Evolutionary conservation across 2,329 filamentous ascomycete genomes (phyloP).

Genomic region (Arthrobotrys conoides): DNA sequence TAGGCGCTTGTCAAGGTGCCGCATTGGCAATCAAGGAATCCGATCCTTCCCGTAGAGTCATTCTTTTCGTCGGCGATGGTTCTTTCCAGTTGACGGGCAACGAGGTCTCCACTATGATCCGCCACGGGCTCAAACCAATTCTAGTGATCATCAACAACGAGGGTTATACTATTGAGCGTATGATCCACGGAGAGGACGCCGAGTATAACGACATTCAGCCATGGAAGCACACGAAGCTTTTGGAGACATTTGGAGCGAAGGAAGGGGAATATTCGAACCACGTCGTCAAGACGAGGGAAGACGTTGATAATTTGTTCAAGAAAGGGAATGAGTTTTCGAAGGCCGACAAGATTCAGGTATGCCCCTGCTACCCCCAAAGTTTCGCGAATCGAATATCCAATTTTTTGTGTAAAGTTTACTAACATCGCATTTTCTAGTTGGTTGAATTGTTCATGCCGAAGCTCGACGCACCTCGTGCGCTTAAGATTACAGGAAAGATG

Average conservation of each 20-base stretch:
- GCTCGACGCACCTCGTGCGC: constrained; percentile 80
- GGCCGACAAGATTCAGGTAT: constrained; percentile 69
- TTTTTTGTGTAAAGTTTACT: constrained; percentile 56
- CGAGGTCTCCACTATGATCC: constrained; percentile 86
- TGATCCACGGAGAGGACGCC: constrained; percentile 85
- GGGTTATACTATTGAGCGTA: constrained; percentile 90
- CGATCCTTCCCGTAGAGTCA: constrained; percentile 74
- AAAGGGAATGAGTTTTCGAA: constrained; percentile 75
- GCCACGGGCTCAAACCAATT: constrained; percentile 80
- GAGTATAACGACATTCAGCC: constrained; percentile 83
- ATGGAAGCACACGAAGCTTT: constrained; percentile 81
- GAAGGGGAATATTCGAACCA: constrained; percentile 75
- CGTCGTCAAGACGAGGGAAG: constrained; percentile 77
- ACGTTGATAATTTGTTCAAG: constrained; percentile 76
- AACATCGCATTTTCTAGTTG: constrained; percentile 73
- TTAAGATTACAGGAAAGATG: constrained; percentile 79
- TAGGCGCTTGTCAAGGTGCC: constrained; percentile 77
- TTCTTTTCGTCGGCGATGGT: constrained; percentile 91
- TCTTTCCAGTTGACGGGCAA: constrained; percentile 88
- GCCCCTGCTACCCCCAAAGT: constrained; percentile 28
- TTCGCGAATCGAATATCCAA: not conserved
- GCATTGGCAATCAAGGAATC: constrained; percentile 81
- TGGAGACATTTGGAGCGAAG: constrained; percentile 77
- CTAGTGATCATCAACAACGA: constrained; percentile 90
- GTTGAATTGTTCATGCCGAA: constrained; percentile 86